Conservation (phyloP, 2,329 filamentous ascomycete species). For the Cladosporium sp. region DNA sequence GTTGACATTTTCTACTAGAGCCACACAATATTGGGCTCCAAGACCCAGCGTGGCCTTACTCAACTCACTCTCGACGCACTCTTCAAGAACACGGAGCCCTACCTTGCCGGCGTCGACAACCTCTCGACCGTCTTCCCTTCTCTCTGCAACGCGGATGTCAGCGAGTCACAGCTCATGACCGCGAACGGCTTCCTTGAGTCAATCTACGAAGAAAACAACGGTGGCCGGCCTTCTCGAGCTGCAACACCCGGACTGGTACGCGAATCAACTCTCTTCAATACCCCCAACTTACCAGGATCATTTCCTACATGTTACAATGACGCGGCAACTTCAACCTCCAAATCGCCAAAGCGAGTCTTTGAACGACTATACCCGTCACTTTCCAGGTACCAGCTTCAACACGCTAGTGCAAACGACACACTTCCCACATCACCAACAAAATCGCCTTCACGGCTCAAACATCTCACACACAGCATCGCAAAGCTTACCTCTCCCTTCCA, state of each 20-base stretch:
- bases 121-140: slow-evolving; percentile 66
- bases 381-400: slow-evolving; percentile 21
- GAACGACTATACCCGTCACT: slow-evolving; percentile 30
- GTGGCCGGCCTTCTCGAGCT: slow-evolving; percentile 34
- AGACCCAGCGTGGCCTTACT: slow-evolving; percentile 79
- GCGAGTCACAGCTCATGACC: slow-evolving; percentile 72
- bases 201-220: slow-evolving; percentile 63
- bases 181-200: slow-evolving; percentile 75
- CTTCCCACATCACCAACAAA: slow-evolving; percentile 16
- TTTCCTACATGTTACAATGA: slow-evolving; percentile 22
- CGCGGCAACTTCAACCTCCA: slow-evolving; percentile 17
- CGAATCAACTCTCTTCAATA: slow-evolving; percentile 20
- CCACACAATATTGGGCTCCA: slow-evolving; percentile 90
- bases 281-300: slow-evolving; percentile 21
- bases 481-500: slow-evolving; percentile 27
- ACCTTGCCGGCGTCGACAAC: slow-evolving; percentile 58
- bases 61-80: slow-evolving; percentile 88
- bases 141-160: slow-evolving; percentile 70
- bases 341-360: slow-evolving; percentile 21
- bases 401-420: slow-evolving; percentile 8
- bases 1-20: slow-evolving; percentile 54
- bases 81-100: slow-evolving; percentile 73
- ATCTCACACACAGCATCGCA: slow-evolving; percentile 23
- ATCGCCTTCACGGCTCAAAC: slow-evolving; percentile 16
- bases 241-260: slow-evolving; percentile 46